Evolutionary conservation across 2,329 filamentous ascomycete species (phyloP), one percentile per base, ranked within the genome.

Genomic region (Furcasterigmium sp.): DNA sequence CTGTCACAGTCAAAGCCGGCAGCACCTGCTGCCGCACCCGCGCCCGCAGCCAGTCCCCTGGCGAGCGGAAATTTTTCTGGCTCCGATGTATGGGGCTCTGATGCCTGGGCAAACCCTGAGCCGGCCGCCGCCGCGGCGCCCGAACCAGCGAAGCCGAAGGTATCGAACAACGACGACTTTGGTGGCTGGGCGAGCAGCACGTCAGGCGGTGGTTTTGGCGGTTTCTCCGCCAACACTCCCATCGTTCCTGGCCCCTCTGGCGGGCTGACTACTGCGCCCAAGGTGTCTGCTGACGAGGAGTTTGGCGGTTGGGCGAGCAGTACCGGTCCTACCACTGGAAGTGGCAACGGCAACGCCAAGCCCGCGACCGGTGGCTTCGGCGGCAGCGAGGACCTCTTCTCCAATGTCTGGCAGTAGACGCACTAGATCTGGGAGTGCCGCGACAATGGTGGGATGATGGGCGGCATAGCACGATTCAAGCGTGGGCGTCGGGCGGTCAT

Each of bases 231-330:
- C 53, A 76, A 58, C 54, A 74, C 78, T 48, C 76, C 78, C 39
- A 80, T 84, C 58, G 72, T 84, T 17, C 76, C 78, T 3, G 76
- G 79, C 2, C 69, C 77, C 1, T 75, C 75, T 52, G 84, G 84
- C 19, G 84, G 84, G 6, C 85, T 87, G 63, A 77, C 72, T 42
- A 59, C 70, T 43, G 68, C 72, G 32, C 82, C 87, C 19, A 84
- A 85, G 56, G 86, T 95, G 3, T 76, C 86, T 28, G 85, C 87
- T 0, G 91, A 97, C 55, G 91, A 97, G 63, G 91, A 97, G 59
- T 97, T 96, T 68, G 91, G 91, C 17, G 91, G 91, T 11, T 97
- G 91, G 91, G 82, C 87, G 38, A 94, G 88, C 74, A 68, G 84
- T 77, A 56, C 76, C 53, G 54, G 72, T 67, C 29, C 67, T 72